Evolutionary conservation across 495 filamentous ascomycete genomes (phyloP), one percentile per base, ranked within the genome.

Genomic region (Trichocladium antarcticum): DNA sequence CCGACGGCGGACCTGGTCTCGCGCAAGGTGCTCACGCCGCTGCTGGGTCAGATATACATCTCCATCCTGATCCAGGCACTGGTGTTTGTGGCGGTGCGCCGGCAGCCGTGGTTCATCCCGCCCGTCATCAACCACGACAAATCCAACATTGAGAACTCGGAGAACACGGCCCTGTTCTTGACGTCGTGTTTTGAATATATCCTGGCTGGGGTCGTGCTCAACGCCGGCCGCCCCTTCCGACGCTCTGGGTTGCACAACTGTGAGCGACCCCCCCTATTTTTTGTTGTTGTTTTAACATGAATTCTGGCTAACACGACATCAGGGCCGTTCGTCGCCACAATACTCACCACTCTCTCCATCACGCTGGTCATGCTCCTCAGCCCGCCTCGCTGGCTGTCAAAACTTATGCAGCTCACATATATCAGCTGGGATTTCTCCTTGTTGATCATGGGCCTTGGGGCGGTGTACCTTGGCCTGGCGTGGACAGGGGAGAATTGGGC

Each of bases 141-240:
- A 48, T 83, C 83, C 37, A 92, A 94, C 53, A 79, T 89, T 42
- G 71, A 78, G 47, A 97, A 97, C 57, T 95, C 89, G 11, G 83
- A 96, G 61, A 96, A 97, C 56, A 93, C 89, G 0, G 77, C 82
- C 0, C 68, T 99, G 15, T 99, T 96, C 67, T 67, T 96, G 38
- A 69, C 88, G 19, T 94, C 87, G 1, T 94, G 87, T 57, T 97
- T 85, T 59, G 89, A 97, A 64, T 99, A 99, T 65, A 89, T 92
- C 35, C 71, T 95, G 29, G 79, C 86, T 1, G 93, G 84, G 12
- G 74, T 96, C 47, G 84, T 97, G 12, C 73, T 97, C 12, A 95
- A 83, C 55, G 85, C 90, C 37, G 93, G 93, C 6, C 77, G 78
- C 15, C 93, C 93, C 8, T 99, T 93, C 66, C 74, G 93, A 42